A percentile compares a stretch with the other conserved stretches of the same genome.
phyloP scores from a whole-genome alignment of 2,329 filamentous ascomycete genomes.

The Epicoccum sorghinum region DNA sequence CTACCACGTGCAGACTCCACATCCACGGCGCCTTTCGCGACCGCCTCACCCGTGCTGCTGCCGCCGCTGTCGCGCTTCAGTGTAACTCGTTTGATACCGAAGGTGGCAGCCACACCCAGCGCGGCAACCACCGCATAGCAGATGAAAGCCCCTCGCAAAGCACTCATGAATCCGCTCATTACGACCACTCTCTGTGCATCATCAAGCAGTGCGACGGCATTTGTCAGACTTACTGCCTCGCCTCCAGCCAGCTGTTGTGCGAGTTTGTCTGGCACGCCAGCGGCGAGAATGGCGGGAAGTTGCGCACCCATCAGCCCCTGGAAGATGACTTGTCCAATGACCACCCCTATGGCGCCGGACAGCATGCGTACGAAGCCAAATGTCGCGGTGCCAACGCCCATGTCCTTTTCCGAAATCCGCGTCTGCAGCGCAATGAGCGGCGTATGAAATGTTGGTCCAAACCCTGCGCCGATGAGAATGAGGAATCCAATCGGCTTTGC shows the following conservation, averaged over 20 bases:
- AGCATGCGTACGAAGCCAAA: conserved; percentile 56
- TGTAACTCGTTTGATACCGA: conserved; percentile 42
- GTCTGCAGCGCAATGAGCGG: conserved; percentile 63
- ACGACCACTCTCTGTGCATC: conserved; percentile 46
- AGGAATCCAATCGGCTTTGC: conserved; percentile 55
- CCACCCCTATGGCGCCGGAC: conserved; percentile 55
- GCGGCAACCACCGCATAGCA: conserved; percentile 54
- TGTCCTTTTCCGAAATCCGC: conserved; percentile 60
- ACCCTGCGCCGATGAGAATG: conserved; percentile 58
- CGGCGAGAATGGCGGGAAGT: conserved; percentile 30
- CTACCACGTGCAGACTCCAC: neutral
- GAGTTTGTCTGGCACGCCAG: conserved; percentile 27
- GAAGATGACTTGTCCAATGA: conserved; percentile 59
- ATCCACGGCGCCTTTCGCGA: neutral
- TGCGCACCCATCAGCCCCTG: conserved; percentile 62
- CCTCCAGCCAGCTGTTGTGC: conserved; percentile 34
- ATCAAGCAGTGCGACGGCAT: conserved; percentile 26
- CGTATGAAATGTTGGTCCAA: conserved; percentile 62
- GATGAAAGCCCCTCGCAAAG: conserved; percentile 58
- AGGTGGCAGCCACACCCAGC: conserved; percentile 38
- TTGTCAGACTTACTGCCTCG: conserved; percentile 43
- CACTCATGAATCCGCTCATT: conserved; percentile 49
- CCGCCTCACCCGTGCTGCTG: neutral
- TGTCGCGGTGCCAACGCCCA: conserved; percentile 58
- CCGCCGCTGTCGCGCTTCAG: conserved; percentile 15